Evolutionary conservation across 208 protist species (phyloP).

Genomic region (Leishmania martiniquensis): DNA sequence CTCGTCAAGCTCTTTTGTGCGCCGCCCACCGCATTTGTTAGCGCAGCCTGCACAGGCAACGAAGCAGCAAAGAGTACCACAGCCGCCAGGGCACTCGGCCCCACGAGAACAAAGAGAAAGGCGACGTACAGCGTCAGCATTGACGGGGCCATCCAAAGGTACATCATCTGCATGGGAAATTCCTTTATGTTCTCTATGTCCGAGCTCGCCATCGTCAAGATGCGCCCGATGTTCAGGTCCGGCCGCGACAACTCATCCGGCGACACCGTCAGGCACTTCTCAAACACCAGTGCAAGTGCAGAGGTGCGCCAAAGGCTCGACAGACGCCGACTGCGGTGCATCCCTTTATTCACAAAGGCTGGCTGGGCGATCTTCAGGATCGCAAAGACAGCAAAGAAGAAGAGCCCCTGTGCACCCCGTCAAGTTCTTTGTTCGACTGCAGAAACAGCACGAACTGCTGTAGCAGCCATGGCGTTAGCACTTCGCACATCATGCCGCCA

Average conservation of each 20-base stretch:
- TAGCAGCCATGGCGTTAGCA: constrained; percentile 64
- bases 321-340: constrained; percentile 34
- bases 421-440: constrained; percentile 10
- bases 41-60: constrained; percentile 65
- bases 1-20: constrained; percentile 27
- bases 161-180: constrained; percentile 41
- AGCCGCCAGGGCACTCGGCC: constrained; percentile 70
- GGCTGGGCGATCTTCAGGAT: constrained; percentile 44
- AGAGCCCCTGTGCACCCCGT: constrained; percentile 19
- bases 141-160: constrained; percentile 52
- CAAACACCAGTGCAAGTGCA: constrained; percentile 68
- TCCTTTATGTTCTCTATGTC: constrained; percentile 69
- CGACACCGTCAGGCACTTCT: constrained; percentile 74
- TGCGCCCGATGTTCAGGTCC: constrained; percentile 74
- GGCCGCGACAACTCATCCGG: constrained; percentile 57
- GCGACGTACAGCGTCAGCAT: constrained; percentile 63
- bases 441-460: constrained; percentile 55
- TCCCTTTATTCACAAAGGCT: constrained; percentile 40
- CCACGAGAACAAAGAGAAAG: constrained; percentile 64
- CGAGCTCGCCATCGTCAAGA: constrained; percentile 88
- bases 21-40: constrained; percentile 36
- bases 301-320: constrained; percentile 62
- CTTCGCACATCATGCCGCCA: constrained; percentile 43
- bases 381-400: constrained; percentile 29
- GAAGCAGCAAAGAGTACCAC: constrained; percentile 64